Base-by-base conservation (phyloP, 2,329 filamentous ascomycete species). In the Colletotrichum shisoi region DNA sequence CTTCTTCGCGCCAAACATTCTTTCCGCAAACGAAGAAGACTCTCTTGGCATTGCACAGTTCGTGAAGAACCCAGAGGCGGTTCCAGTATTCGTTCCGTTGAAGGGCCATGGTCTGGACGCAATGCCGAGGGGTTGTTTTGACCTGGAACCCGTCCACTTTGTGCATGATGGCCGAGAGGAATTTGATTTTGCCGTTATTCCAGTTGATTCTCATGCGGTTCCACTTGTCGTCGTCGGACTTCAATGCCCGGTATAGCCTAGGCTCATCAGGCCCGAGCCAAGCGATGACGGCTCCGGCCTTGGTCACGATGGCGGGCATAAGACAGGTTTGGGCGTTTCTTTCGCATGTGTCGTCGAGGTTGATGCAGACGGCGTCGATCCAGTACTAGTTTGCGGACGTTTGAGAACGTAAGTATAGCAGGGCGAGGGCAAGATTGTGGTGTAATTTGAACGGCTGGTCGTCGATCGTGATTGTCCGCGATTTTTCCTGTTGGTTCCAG, bases 391-490 rank as follows among this genome's bases (percentile, higher is more conserved):
- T 3, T 12, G 17, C 0, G 8, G 2, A n/a, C 0, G 17, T 6
- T 34, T 11, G 17, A 27, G 27, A 34, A 4, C 48, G 48, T 19
- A 51, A 1, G 4, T 51, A 27, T 19, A 51, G 17, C n/a, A 51
- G 48, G 27, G 48, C 48, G 17, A 51, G 48, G 48, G 27, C 48
- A 3, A 51, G 17, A 13, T 34, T 51, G 27, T 51, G 48, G 48
- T 9, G 9, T 27, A 51, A 19, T 9, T n/a, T 34, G 48, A 51
- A 34, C n/a, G 48, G 48, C 9, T 51, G 48, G 24, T 17, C 27
- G 3, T 51, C 31, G 27, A 51, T 34, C 17, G 13, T n/a, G 27
- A 51, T 51, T 31, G 17, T 51, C 1, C 24, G 17, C 17, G 27
- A 34, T 4, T 51, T 51, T 6, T 51, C 17, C 48, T 11, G 48